Base-by-base conservation (phyloP, 768 basidiomycete genomes). In the Hygrophorus russula region DNA sequence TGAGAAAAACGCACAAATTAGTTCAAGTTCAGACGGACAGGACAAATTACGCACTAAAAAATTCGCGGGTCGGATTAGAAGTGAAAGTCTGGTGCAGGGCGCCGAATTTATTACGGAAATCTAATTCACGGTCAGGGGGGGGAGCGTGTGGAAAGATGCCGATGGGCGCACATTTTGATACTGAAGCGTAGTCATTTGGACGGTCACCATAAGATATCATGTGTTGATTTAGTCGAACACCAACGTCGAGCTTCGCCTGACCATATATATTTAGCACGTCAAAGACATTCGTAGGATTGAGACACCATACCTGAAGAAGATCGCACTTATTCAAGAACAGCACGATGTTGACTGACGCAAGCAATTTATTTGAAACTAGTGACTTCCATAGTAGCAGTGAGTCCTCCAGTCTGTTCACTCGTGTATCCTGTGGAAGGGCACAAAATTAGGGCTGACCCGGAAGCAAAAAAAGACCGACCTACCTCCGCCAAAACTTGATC, bases 301-400 rank as follows among this genome's bases (percentile, higher is more conserved):
- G 40, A 36, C 24, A 14, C 48, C 63, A 41, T 55, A 76, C 83
- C 69, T 76, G 74, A 31, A 89, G 67, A 36, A 89, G 68, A 58
- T 90, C 87, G 47, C 74, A 75, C 62, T 89, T 88, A 63, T 87
- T 88, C 49, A 89, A 58, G 58, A 90, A 90, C 50, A 89, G 69
- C 13, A 91, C 74, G 49, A 91, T 75, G 59, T 78, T 82, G 48
- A 89, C 86, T 37, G 76, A 71, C 29, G 70, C 68, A 27, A 91
- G 74, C 8, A 90, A 64, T 53, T 72, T 81, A 61, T 88, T 83
- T 20, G 81, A 74, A 29, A 82, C 73, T 1, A 90, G 74, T 0
- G 66, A 62, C 55, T 73, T 78, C 87, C 87, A 91, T 8, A 89
- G 60, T 14, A 76, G 57, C 36, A 91, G 64, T 0, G 86, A 85